Base-by-base conservation (phyloP, 345 rosid genomes). In the Iberis pinnata region DNA sequence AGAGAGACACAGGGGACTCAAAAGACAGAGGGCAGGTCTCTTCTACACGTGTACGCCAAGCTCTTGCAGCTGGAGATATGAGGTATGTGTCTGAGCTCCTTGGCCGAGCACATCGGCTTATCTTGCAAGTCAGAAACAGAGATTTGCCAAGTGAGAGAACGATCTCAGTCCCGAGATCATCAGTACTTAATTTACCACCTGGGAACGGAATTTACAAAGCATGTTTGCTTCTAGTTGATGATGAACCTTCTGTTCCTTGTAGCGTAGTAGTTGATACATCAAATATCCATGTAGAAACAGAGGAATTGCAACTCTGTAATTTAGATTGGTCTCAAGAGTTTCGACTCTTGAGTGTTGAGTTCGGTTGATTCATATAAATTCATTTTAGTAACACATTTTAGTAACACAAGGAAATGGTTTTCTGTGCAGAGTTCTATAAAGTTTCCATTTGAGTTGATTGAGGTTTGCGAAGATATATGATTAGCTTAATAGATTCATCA, bases 1-100 rank as follows among this genome's bases (percentile, higher is more conserved):
- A 72, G 53, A 43, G 56, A 53, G 60, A 56, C 16, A 16, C 51
- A 43, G 71, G 35, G 20, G 80, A 82, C 67, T 54, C 51, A 20
- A 84, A 90, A 63, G 95, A 92, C 56, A 84, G 67, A 75, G 96
- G 96, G 12, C 96, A 92, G 49, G 96, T 92, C 12, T 87, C 96
- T 20, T 88, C 98, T 24, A 92, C 98, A 15, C 88, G 95, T 42
- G 90, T 92, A 52, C 96, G 96, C 18, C 86, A 75, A 61, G 98
- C 95, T 56, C 76, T 92, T 59, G 84, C 89, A 2, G 62, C 33
- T 0, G 98, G 96, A 43, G 86, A 92, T 53, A 73, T 78, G 84
- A 73, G 70, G 36, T 83, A 88, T 10, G 96, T 85, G 31, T 67
- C 93, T 1, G 88, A 87, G 69, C 93, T 92, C 48, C 77, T 92